Evolutionary conservation across 108 stramenopile genomes (phyloP).

Genomic region (Parmales sp.): DNA sequence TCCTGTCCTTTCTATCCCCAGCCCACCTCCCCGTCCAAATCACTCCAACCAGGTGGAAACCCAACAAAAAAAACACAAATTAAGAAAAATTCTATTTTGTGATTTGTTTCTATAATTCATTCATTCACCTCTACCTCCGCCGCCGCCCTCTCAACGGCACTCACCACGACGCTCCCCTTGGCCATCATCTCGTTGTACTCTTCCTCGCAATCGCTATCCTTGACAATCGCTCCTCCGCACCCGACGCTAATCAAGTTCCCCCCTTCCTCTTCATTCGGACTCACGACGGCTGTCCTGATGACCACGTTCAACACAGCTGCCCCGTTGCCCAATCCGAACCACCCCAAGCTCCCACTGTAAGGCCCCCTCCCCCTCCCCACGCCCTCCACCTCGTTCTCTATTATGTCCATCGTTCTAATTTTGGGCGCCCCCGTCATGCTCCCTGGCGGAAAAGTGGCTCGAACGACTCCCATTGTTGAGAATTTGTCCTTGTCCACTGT

Average conservation of each 20-base stretch:
- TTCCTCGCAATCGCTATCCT: slow-evolving; percentile 69
- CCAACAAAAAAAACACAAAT: too few species aligned
- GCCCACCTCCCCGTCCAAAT: too few species aligned
- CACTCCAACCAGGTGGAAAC: too few species aligned
- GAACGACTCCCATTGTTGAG: slow-evolving; percentile 70
- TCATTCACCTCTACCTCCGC: background rate
- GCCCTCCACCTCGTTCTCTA: slow-evolving; percentile 58
- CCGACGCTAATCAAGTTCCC: slow-evolving; percentile 70
- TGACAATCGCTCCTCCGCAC: slow-evolving; percentile 90
- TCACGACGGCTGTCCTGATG: slow-evolving; percentile 82
- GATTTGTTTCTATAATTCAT: too few species aligned
- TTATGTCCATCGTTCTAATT: slow-evolving; percentile 77
- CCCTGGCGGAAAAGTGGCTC: slow-evolving; percentile 89
- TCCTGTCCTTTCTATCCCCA: too few species aligned
- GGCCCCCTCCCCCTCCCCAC: slow-evolving; percentile 65
- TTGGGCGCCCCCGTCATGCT: slow-evolving; percentile 99
- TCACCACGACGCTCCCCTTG: slow-evolving; percentile 66
- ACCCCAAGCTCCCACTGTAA: slow-evolving; percentile 86
- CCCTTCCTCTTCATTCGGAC: slow-evolving; percentile 29
- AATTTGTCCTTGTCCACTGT: slow-evolving; percentile 30
- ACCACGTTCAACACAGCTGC: slow-evolving; percentile 70
- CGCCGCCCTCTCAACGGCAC: slow-evolving; percentile 27
- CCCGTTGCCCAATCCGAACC: slow-evolving; percentile 67
- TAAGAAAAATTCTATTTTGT: too few species aligned
- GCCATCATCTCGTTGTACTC: slow-evolving; percentile 88